phyloP scores from a whole-genome alignment of 2,329 filamentous ascomycete species.

The Davidsoniella virescens region DNA sequence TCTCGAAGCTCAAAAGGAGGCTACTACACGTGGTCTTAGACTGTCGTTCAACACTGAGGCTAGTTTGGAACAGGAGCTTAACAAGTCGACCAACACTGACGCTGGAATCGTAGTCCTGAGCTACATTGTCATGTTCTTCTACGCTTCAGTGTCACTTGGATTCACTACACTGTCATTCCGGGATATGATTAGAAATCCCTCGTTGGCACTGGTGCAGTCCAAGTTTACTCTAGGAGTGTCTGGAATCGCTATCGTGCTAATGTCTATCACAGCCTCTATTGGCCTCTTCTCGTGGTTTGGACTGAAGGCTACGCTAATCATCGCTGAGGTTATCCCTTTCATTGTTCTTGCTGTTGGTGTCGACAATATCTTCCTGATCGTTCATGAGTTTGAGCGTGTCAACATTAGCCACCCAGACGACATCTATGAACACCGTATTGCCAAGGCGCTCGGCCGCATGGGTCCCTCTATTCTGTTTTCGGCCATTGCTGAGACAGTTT shows the following conservation, averaged over 20 bases:
- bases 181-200: conserved; percentile 66
- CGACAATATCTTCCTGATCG: conserved; percentile 97
- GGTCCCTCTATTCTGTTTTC: conserved; percentile 92
- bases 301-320: conserved; percentile 90
- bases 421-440: conserved; percentile 69
- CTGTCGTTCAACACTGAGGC: conserved; percentile 92
- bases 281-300: conserved; percentile 85
- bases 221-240: conserved; percentile 93
- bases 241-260: conserved; percentile 86
- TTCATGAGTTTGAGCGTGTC: conserved; percentile 92
- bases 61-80: conserved; percentile 86
- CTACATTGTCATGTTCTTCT: conserved; percentile 98
- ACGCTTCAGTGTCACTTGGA: conserved; percentile 81
- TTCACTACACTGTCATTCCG: conserved; percentile 67
- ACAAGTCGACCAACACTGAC: conserved; percentile 96
- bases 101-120: conserved; percentile 93
- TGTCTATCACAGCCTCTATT: conserved; percentile 93
- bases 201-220: conserved; percentile 76
- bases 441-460: conserved; percentile 83
- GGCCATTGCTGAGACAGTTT: conserved; percentile 83
- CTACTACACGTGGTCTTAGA: conserved; percentile 57
- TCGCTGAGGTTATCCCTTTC: conserved; percentile 96
- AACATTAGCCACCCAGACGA: conserved; percentile 85
- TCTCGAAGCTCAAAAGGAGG: conserved; percentile 65
- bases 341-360: conserved; percentile 92